Base-by-base conservation (phyloP, 2,329 filamentous ascomycete genomes). In the Sphaceloma murrayae region DNA sequence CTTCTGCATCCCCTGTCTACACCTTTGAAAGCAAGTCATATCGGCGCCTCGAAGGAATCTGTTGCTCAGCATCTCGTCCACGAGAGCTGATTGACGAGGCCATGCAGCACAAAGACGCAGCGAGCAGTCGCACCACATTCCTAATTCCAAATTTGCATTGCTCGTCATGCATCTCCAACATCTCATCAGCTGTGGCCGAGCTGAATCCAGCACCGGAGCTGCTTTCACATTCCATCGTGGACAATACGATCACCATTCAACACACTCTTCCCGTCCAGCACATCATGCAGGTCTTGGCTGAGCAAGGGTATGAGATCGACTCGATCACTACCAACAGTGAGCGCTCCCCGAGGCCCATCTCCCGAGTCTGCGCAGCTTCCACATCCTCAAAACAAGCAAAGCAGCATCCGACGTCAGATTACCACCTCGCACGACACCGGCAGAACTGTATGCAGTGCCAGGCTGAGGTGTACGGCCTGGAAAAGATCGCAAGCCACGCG, bases 91-190 rank as follows among this genome's bases (percentile, higher is more conserved):
- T n/a, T n/a, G n/a, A n/a, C n/a, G n/a, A n/a, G n/a, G n/a, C n/a
- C n/a, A n/a, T n/a, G n/a, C n/a, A n/a, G n/a, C n/a, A n/a, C n/a
- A n/a, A n/a, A n/a, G n/a, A n/a, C n/a, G n/a, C n/a, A n/a, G n/a
- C n/a, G n/a, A n/a, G n/a, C n/a, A n/a, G n/a, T n/a, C n/a, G n/a
- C 13, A 80, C 75, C 2, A 79, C 75, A 24, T 77, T 81, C 56
- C 69, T 85, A 49, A 67, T 87, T 53, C 75, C 72, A 49, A 86
- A 87, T 60, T 69, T 87, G n/a, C 82, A 87, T 62, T 86, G 82
- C 64, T 78, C 81, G 10, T 82, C 80, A 48, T 87, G 82, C 59
- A 76, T 85, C 39, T 72, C 74, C 26, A 69, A 72, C 52, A 85
- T 87, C 56, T 70, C 77, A 55, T 65, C 72, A 44, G 69, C 73